phyloP scores from a whole-genome alignment of 352 stramenopile genomes.

The Phytophthora melonis region DNA sequence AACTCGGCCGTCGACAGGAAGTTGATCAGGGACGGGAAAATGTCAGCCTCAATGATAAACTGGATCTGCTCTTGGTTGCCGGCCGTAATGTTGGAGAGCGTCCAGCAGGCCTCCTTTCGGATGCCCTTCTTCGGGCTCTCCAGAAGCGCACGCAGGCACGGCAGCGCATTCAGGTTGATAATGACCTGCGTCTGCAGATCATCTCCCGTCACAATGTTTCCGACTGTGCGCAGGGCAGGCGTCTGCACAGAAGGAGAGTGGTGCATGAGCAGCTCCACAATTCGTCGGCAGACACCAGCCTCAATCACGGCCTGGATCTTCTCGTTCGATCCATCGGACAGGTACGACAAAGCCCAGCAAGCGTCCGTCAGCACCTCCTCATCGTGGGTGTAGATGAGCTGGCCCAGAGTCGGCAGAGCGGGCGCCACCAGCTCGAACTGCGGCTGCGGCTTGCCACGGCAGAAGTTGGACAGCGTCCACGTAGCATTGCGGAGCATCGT shows the following conservation, averaged over 20 bases:
- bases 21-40: conserved; percentile 97
- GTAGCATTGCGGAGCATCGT: conserved; percentile 99
- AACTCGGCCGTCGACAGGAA: conserved; percentile 98
- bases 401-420: conserved; percentile 95
- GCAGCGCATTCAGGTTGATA: conserved; percentile 97
- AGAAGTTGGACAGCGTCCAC: conserved; percentile 99
- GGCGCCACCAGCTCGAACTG: conserved; percentile 89
- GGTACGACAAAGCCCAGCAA: conserved; percentile 99
- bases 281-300: conserved; percentile 94
- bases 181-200: conserved; percentile 99
- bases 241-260: conserved; percentile 87
- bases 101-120: conserved; percentile 99
- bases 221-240: conserved; percentile 88
- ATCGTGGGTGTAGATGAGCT: conserved; percentile 98
- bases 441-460: conserved; percentile 88
- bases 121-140: conserved; percentile 98
- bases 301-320: conserved; percentile 99
- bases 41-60: conserved; percentile 97
- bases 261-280: conserved; percentile 96
- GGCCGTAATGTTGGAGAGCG: conserved; percentile 99
- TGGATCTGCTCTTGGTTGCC: conserved; percentile 99
- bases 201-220: conserved; percentile 99
- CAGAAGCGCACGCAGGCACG: conserved; percentile 96
- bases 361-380: conserved; percentile 99
- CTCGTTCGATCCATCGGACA: conserved; percentile 98